phyloP scores from a whole-genome alignment of 2,329 filamentous ascomycete species.

The Clonostachys chloroleuca region DNA sequence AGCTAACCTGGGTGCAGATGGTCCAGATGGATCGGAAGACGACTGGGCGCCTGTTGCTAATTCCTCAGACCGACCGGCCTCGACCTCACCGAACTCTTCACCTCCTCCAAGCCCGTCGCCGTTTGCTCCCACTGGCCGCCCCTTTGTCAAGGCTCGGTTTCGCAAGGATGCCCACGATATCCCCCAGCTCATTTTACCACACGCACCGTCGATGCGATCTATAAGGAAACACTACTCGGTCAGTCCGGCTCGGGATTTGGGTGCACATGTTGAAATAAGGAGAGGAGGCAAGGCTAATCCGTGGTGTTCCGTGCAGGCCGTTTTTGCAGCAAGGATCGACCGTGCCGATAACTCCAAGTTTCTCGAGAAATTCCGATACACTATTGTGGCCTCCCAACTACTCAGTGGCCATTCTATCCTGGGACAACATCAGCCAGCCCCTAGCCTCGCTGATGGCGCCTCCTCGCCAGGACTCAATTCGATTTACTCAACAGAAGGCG shows the following conservation, averaged over 20 bases:
- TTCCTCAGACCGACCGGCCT: slow-evolving; percentile 22
- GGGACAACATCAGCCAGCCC: slow-evolving; percentile 19
- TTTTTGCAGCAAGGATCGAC: slow-evolving; percentile 68
- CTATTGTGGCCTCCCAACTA: slow-evolving; percentile 86
- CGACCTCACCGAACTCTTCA: slow-evolving; percentile 32
- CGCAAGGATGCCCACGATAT: slow-evolving; percentile 38
- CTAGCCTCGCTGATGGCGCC: slow-evolving; percentile 6
- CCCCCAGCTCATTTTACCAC: slow-evolving; percentile 29
- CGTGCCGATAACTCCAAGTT: slow-evolving; percentile 79
- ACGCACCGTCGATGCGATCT: slow-evolving; percentile 31
- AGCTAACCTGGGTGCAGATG: slow-evolving; percentile 26
- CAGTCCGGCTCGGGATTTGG: slow-evolving; percentile 13
- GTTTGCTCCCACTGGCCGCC: slow-evolving; percentile 54
- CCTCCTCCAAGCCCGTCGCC: slow-evolving; percentile 40
- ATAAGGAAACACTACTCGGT: slow-evolving; percentile 49
- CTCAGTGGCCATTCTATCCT: slow-evolving; percentile 64
- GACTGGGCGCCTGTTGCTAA: slow-evolving; percentile 40
- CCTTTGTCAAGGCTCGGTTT: slow-evolving; percentile 48
- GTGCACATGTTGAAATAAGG: background rate
- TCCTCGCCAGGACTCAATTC: slow-evolving; percentile 9
- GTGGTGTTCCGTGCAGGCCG: slow-evolving; percentile 41
- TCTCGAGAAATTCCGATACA: slow-evolving; percentile 88
- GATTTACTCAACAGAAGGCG: slow-evolving; percentile 34
- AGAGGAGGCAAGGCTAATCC: background rate
- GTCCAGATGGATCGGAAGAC: slow-evolving; percentile 37